Base-by-base conservation (phyloP, 306 rosid species). In the Castanea crenata region DNA sequence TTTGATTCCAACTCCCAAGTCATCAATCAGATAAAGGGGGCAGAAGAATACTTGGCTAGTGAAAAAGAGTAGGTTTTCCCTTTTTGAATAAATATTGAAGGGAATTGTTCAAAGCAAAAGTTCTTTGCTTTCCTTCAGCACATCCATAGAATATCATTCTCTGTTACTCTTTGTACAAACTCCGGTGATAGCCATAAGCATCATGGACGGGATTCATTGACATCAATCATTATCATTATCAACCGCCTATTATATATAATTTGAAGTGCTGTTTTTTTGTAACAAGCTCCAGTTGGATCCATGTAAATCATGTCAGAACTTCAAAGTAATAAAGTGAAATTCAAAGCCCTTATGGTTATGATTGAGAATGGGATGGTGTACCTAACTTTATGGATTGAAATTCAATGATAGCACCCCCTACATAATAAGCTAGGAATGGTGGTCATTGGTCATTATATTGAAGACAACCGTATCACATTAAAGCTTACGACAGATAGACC, bases 71-170 rank as follows among this genome's bases (percentile, higher is more conserved):
- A 77, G 19, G 29, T 57, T 80, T 75, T 72, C 54, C 69, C 65
- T 65, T 79, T 78, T 86, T 79, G 32, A 41, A 68, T 49, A 14
- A 71, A 41, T 10, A 49, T 49, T 64, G 21, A 74, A 25, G 44
- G 61, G 14, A 74, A 58, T 73, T 41, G n/a, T 54, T 29, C 12
- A 78, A 69, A 81, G 89, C 80, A 88, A 31, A 78, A 83, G 87
- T 88, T 85, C 91, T 80, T 81, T 90, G 86, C 92, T 87, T 88
- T 85, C 74, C 87, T 84, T 77, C 67, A 20, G 62, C 61, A 65
- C 81, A 76, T 69, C 54, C 82, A 61, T 41, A 61, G 74, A 79
- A 62, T 62, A 76, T 76, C 23, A 54, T 27, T 68, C 27, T n/a
- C 52, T 16, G 15, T 9, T 11, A 13, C 56, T n/a, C 79, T 35